A percentile compares a stretch with the other conserved stretches of the same genome.
phyloP scores from a whole-genome alignment of 2,329 filamentous ascomycete species.

The Paraphoma sp. region DNA sequence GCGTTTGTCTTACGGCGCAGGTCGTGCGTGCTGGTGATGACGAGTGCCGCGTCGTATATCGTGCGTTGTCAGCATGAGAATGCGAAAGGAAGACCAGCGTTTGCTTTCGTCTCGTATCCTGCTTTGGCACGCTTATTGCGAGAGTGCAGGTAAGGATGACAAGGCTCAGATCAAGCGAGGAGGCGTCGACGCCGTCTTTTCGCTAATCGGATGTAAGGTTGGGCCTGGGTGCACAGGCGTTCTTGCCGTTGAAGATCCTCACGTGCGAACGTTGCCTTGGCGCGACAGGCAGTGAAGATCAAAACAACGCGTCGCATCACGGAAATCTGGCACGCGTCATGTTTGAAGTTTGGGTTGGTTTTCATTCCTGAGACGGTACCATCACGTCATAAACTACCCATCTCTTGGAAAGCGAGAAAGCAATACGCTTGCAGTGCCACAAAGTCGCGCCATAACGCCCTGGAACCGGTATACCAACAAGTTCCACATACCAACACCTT shows the following conservation, averaged over 20 bases:
- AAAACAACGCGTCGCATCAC: slow-evolving; percentile 18
- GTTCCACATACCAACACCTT: slow-evolving; percentile 20
- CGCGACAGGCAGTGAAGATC: slow-evolving; percentile 7
- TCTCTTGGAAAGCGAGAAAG: slow-evolving; percentile 8
- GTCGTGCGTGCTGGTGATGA: slow-evolving; percentile 1
- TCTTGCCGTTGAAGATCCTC: not conserved
- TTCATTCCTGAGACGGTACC: slow-evolving; percentile 26
- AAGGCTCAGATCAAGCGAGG: not conserved
- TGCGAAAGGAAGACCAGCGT: not conserved
- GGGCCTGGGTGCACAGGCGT: not conserved
- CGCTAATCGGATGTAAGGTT: not conserved
- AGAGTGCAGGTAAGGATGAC: not conserved
- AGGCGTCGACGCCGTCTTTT: not conserved
- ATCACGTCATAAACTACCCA: slow-evolving; percentile 26
- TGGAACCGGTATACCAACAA: slow-evolving; percentile 23
- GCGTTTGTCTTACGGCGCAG: not conserved
- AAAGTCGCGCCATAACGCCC: slow-evolving; percentile 31
- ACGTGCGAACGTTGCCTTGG: slow-evolving; percentile 9
- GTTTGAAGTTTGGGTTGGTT: slow-evolving; percentile 24
- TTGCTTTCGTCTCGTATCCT: not conserved
- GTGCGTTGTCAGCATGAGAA: not conserved
- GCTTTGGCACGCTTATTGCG: not conserved
- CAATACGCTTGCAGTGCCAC: slow-evolving; percentile 6
- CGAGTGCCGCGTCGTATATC: not conserved
- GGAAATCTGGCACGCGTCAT: slow-evolving; percentile 2